Evolutionary conservation across 805 yeast species (phyloP), one percentile per base, ranked within the genome.

Genomic region (Yueomyces sinensis): DNA sequence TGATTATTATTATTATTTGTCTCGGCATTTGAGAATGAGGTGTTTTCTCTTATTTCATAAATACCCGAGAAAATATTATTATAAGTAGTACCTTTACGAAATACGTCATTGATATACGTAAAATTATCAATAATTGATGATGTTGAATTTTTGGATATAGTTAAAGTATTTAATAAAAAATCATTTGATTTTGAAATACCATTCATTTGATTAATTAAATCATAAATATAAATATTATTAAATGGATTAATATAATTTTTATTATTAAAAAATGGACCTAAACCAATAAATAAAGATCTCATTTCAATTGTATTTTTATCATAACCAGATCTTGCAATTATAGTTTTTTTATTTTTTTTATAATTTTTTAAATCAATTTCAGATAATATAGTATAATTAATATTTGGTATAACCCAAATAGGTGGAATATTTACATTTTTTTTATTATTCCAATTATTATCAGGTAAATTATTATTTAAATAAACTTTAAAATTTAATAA

Each of bases 311-410:
- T 83, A 0, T 77, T 67, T 47, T 79, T 81, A 48, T 79, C 74
- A 53, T 82, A 87, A 2, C 96, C 96, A 55, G 83, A 94, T 1
- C 80, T 80, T 7, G 95, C 95, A 36, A 62, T 62, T 20, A 39
- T 31, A 35, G 25, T 50, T 44, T 17, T 37, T 31, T 32, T 46
- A 38, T 17, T 49, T 13, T 37, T 71, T 38, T 68, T 68, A 49
- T 64, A 78, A 3, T 80, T 62, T 59, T 52, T 15, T 56, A 45
- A 33, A 28, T 20, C 24, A 20, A 7, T 20, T 20, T 20, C 24
- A 11, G 11, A 7, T 20, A 20, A 7, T 20, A 20, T 20, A 7
- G 11, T 11, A 25, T 25, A 25, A 11, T n/a, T n/a, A 25, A n/a
- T 9, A 9, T 11, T 6, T 22, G 27, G 13, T 31, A 7, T 27